phyloP scores from a whole-genome alignment of 331 rosid genomes.

The Malus hybrid region DNA sequence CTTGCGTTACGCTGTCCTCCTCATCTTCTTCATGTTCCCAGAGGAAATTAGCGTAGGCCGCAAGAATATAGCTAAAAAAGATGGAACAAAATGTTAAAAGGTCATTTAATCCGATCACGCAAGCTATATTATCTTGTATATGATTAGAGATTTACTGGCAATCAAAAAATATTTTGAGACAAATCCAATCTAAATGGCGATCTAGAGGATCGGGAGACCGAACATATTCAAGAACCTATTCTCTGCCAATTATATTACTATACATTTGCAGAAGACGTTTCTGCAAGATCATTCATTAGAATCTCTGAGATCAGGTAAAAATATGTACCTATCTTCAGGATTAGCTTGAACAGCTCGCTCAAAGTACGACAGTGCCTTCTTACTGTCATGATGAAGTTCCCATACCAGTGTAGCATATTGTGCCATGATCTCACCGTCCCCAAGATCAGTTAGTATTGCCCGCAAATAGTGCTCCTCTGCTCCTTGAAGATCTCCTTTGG shows the following conservation, averaged over 20 bases:
- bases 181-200: neutral
- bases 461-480: conserved; percentile 59
- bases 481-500: conserved; percentile 52
- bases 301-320: conserved; percentile 1
- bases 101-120: neutral
- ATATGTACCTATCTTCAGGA: conserved; percentile 56
- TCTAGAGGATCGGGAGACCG: neutral
- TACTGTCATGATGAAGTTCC: conserved; percentile 64
- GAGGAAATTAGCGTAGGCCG: conserved; percentile 77
- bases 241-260: too few relatives aligned
- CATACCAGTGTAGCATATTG: conserved; percentile 69
- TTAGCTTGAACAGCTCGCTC: conserved; percentile 58
- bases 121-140: neutral
- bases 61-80: conserved; percentile 61
- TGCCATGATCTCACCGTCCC: conserved; percentile 54
- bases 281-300: neutral
- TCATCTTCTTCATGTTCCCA: conserved; percentile 71
- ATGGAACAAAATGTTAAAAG: conserved; percentile 1
- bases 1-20: conserved; percentile 19
- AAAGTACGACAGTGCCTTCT: conserved; percentile 41
- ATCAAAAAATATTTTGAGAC: neutral
- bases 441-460: conserved; percentile 53
- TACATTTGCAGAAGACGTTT: too few relatives aligned
- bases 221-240: neutral
- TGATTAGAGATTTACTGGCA: neutral